Evolutionary conservation across 2,329 filamentous ascomycete genomes (phyloP).

Genomic region (Juglanconis sp.): DNA sequence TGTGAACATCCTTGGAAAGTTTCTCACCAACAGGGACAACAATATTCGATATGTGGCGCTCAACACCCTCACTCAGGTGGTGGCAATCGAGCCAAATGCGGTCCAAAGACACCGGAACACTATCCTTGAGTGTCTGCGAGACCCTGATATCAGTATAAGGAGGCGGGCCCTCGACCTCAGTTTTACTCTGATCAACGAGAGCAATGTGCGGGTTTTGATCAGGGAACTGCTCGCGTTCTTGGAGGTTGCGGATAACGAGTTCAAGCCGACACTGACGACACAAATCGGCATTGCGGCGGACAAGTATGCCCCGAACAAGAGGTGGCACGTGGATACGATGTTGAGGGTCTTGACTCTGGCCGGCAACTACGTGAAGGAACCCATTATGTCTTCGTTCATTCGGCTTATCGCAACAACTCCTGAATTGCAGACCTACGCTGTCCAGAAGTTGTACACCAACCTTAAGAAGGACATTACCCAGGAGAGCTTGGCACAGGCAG

Average conservation of each 20-base stretch:
- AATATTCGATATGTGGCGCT: conserved; percentile 98
- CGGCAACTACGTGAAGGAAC: conserved; percentile 96
- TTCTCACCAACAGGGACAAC: conserved; percentile 97
- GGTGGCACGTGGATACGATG: conserved; percentile 99
- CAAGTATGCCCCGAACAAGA: conserved; percentile 91
- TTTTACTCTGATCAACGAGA: conserved; percentile 96
- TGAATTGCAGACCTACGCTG: conserved; percentile 92
- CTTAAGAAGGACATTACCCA: conserved; percentile 97
- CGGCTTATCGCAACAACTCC: conserved; percentile 91
- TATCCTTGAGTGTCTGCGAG: conserved; percentile 90
- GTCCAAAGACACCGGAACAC: conserved; percentile 97
- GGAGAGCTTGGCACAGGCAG: conserved; percentile 88
- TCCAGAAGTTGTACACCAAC: conserved; percentile 87
- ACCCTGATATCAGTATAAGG: conserved; percentile 97
- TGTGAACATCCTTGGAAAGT: conserved; percentile 98
- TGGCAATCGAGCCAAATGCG: conserved; percentile 95
- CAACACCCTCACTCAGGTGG: conserved; percentile 96
- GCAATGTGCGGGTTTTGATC: conserved; percentile 90
- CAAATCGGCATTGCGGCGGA: conserved; percentile 98
- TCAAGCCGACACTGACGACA: conserved; percentile 97
- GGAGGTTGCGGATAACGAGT: conserved; percentile 96
- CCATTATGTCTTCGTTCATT: conserved; percentile 94
- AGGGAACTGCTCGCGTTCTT: conserved; percentile 91
- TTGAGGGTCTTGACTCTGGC: conserved; percentile 88
- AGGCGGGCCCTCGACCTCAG: conserved; percentile 93